Evolutionary conservation across 768 basidiomycete species (phyloP), one percentile per base, ranked within the genome.

Genomic region (Agrocybe praecox): DNA sequence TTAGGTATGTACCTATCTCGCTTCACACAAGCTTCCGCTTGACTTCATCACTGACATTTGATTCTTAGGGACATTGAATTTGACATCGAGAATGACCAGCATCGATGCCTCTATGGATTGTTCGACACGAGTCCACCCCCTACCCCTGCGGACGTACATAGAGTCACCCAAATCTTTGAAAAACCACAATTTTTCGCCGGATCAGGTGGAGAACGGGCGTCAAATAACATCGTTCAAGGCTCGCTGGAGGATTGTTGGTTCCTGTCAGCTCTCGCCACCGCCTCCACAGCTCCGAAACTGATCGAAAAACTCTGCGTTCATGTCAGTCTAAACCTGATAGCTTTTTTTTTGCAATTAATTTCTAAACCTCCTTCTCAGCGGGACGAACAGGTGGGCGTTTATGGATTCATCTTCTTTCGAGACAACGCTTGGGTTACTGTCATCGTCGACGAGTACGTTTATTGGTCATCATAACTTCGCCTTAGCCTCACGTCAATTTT

Each of bases 331-430:
- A n/a, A n/a, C n/a, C n/a, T n/a, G n/a, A n/a, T n/a, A n/a, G n/a
- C n/a, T n/a, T n/a, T n/a, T n/a, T n/a, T n/a, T 29, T 17, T 1
- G 4, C 1, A 29, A 2, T 17, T 23, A 11, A 18, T 53, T 9
- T n/a, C 19, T 8, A 34, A 21, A n/a, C 19, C 43, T 48, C 19
- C 43, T 48, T 44, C 26, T 1, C 46, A 80, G 78, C 73, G 80
- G 22, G 80, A 84, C 56, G 81, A 84, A 60, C 40, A 76, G 58
- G 76, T 83, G 33, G 82, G 83, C 12, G 76, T 85, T 0, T 85
- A 84, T 61, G 84, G 84, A 5, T 85, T 83, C 67, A 80, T 84
- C 36, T 84, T 85, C 67, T 83, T 78, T 67, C 63, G 80, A 23
- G 81, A 85, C 54, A 71, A 72, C 26, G 65, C 65, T 34, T 85